A percentile compares a stretch with the other conserved stretches of the same genome.
Conservation (phyloP, 345 rosid genomes). For the Ceriops zippeliana region DNA sequence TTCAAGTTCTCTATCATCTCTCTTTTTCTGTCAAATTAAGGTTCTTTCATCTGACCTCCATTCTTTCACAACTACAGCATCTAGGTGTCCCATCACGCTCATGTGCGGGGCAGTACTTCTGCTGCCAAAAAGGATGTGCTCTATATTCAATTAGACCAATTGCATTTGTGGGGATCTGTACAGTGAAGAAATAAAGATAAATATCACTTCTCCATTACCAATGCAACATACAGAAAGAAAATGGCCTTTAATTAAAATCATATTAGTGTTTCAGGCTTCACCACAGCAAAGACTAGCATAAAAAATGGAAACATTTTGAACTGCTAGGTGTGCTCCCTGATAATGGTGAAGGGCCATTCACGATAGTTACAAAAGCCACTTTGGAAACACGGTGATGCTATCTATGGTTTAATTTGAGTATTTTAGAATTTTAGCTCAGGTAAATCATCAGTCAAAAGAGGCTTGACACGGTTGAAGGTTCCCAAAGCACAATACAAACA, state of each 20-base stretch:
- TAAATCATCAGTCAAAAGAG: background rate
- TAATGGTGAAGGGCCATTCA: background rate
- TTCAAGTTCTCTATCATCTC: background rate
- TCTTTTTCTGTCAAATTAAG: background rate
- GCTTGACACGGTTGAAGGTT: background rate
- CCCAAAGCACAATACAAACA: background rate
- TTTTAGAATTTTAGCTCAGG: background rate
- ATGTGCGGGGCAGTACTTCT: conserved; percentile 91
- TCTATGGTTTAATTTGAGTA: background rate
- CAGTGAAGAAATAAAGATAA: background rate
- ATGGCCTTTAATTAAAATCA: background rate
- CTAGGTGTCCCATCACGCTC: conserved; percentile 77
- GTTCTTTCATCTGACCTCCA: conserved; percentile 60
- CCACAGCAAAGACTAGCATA: too few relatives aligned
- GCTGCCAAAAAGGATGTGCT: conserved; percentile 81
- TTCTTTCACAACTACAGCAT: conserved; percentile 77
- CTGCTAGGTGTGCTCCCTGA: too few relatives aligned
- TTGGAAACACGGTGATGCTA: background rate
- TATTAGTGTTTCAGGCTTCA: background rate
- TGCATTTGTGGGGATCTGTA: conserved; percentile 69
- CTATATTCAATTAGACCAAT: conserved; percentile 67
- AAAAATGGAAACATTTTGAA: too few relatives aligned
- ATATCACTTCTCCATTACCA: background rate
- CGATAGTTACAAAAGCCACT: conserved; percentile 1
- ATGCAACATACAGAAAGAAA: too few relatives aligned